Evolutionary conservation across 305 asterid genomes (phyloP).

Genomic region (Solanum aculeatissimum): DNA sequence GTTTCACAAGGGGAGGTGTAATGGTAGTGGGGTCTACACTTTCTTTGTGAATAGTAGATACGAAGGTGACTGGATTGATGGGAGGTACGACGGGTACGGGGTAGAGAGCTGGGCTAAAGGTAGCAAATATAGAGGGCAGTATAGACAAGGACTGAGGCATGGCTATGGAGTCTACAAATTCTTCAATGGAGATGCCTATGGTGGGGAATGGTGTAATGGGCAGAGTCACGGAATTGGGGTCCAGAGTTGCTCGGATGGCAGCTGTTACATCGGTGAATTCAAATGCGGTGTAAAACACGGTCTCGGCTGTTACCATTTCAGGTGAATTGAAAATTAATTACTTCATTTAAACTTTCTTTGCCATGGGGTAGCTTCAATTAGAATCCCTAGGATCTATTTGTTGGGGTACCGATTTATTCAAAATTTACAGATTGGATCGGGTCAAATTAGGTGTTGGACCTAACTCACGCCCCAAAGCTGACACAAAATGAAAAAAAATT

Average conservation of each 20-base stretch:
- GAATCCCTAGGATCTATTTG: background rate
- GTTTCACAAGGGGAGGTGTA: conserved; percentile 74
- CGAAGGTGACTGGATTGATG: conserved; percentile 96
- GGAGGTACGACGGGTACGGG: conserved; percentile 83
- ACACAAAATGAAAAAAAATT: background rate
- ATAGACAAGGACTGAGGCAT: conserved; percentile 75
- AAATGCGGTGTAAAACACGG: conserved; percentile 80
- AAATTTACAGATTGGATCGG: background rate
- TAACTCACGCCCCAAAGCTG: background rate
- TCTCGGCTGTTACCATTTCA: conserved; percentile 87
- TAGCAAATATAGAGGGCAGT: conserved; percentile 79
- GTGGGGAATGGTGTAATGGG: conserved; percentile 89
- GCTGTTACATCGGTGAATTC: conserved; percentile 71
- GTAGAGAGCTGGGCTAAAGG: conserved; percentile 93
- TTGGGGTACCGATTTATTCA: background rate
- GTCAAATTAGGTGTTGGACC: background rate
- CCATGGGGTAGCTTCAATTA: background rate
- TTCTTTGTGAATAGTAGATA: conserved; percentile 76
- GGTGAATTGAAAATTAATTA: conserved; percentile 26
- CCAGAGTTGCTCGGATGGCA: conserved; percentile 89
- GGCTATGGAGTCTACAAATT: conserved; percentile 79
- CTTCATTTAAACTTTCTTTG: background rate
- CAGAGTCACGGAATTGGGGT: conserved; percentile 81
- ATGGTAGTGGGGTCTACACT: conserved; percentile 86
- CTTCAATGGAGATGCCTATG: conserved; percentile 67